Percentiles rank a stretch among this genome's conserved stretches.
Conservation (phyloP, 176 grass and related monocot genomes). For the Triticum dicoccoides region DNA sequence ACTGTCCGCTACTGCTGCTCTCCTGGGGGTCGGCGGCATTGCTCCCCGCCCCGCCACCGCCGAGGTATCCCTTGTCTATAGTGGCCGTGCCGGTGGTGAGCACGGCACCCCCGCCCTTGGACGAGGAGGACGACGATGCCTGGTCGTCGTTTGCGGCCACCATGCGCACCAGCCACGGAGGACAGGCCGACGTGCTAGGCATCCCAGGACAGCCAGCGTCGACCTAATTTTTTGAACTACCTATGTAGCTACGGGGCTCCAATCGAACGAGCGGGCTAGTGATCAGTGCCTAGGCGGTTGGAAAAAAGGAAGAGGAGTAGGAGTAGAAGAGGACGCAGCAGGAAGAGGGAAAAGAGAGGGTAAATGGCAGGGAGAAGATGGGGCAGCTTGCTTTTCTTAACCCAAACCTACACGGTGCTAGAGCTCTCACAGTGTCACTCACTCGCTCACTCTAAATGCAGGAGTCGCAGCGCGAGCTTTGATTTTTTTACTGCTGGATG, state of each 20-base stretch:
- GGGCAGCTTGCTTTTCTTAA: conserved; percentile 5
- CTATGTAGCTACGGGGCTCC: not conserved
- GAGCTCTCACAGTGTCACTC: conserved; percentile 12
- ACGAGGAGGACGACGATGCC: conserved; percentile 56
- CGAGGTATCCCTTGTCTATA: conserved; percentile 40
- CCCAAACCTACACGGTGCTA: conserved; percentile 18
- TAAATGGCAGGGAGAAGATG: not conserved
- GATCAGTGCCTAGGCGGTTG: not conserved
- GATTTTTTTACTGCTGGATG: no score
- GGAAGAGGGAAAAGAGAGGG: not conserved
- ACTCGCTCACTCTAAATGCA: not conserved
- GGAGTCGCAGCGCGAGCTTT: no score
- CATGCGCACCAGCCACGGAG: conserved; percentile 47
- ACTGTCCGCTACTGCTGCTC: conserved; percentile 61
- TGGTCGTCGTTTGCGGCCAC: conserved; percentile 26
- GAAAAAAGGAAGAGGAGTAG: not conserved
- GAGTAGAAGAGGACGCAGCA: not conserved
- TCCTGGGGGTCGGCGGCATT: conserved; percentile 42
- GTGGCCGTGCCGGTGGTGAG: conserved; percentile 37
- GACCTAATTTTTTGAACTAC: not conserved
- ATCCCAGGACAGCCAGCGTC: conserved; percentile 1
- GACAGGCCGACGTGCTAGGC: conserved; percentile 34
- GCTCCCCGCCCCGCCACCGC: not conserved
- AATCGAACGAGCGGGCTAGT: not conserved
- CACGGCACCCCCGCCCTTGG: conserved; percentile 39